phyloP scores from a whole-genome alignment of 176 grass and related monocot species.

The Paspalum vaginatum region DNA sequence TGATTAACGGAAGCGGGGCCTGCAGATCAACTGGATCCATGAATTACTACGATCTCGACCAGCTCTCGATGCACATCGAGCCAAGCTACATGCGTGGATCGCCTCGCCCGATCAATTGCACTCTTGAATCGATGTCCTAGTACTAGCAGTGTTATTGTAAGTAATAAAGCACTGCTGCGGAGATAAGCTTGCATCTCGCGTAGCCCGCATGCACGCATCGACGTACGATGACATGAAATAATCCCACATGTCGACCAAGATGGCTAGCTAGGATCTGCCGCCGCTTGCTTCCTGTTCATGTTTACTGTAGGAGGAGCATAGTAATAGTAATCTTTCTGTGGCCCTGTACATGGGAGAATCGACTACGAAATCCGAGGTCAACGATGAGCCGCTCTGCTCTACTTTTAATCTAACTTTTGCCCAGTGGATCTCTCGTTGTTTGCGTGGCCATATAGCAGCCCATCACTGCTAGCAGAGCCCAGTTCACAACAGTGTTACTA shows the following conservation, averaged over 20 bases:
- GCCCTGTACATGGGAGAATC: slow-evolving; percentile 13
- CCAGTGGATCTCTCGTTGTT: slow-evolving; percentile 1
- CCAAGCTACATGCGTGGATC: slow-evolving; percentile 5
- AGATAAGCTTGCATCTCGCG: not conserved
- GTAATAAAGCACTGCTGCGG: no score
- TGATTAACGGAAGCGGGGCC: not conserved
- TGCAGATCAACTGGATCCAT: slow-evolving; percentile 19
- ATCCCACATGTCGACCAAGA: not conserved
- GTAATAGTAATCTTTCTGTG: not conserved
- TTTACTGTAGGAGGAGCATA: not conserved
- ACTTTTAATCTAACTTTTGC: not conserved
- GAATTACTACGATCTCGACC: not conserved
- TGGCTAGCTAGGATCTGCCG: slow-evolving; percentile 19
- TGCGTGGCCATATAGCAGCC: not conserved
- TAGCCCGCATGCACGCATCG: not conserved
- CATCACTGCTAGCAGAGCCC: not conserved
- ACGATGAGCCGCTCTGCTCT: not conserved
- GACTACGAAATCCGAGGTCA: slow-evolving; percentile 27
- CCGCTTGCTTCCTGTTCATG: slow-evolving; percentile 24
- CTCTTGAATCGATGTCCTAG: not conserved
- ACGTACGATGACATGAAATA: not conserved
- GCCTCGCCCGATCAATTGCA: slow-evolving; percentile 22
- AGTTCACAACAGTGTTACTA: not conserved
- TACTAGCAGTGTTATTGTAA: not conserved
- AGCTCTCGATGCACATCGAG: not conserved